These are phyloP conservation scores for Leishmania major DNA, from an alignment of 208 protist genomes.

Conservation along the genomic window DNA sequence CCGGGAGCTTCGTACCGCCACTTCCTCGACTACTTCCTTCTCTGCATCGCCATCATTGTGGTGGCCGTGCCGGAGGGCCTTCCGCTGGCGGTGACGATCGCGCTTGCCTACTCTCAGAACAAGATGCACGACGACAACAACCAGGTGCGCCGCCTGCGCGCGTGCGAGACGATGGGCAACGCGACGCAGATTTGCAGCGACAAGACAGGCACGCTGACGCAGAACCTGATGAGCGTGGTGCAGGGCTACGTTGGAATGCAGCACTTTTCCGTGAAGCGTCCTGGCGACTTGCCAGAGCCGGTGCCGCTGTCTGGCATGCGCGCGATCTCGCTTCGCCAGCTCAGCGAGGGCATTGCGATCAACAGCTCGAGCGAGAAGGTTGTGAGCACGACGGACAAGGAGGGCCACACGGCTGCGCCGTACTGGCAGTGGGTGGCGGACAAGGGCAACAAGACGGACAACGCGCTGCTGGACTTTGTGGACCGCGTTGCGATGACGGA, in stretches of 20 bases:
- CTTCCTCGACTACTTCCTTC: slow-evolving; percentile 90
- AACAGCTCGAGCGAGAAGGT: slow-evolving; percentile 88
- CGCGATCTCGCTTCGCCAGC: slow-evolving; percentile 5
- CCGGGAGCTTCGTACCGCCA: slow-evolving; percentile 28
- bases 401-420: slow-evolving; percentile 33
- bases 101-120: slow-evolving; percentile 97
- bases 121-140: slow-evolving; percentile 99
- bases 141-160: slow-evolving; percentile 96
- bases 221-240: slow-evolving; percentile 98
- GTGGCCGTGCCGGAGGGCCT: slow-evolving; percentile 98
- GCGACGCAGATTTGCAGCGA: slow-evolving; percentile 98
- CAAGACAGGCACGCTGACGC: slow-evolving; percentile 99
- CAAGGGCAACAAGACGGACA: slow-evolving; percentile 90
- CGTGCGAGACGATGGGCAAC: slow-evolving; percentile 98
- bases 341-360: slow-evolving; percentile 58
- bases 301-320: slow-evolving; percentile 33
- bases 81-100: slow-evolving; percentile 97
- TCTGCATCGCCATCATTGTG: slow-evolving; percentile 96
- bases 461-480: slow-evolving; percentile 82
- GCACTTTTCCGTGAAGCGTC: slow-evolving; percentile 50
- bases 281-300: slow-evolving; percentile 54
- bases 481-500: slow-evolving; percentile 49
- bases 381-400: slow-evolving; percentile 36
- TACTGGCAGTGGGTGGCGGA: slow-evolving; percentile 70
- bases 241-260: slow-evolving; percentile 74